Conservation (phyloP, 2,329 filamentous ascomycete species). For the Apiospora saccharicola region DNA sequence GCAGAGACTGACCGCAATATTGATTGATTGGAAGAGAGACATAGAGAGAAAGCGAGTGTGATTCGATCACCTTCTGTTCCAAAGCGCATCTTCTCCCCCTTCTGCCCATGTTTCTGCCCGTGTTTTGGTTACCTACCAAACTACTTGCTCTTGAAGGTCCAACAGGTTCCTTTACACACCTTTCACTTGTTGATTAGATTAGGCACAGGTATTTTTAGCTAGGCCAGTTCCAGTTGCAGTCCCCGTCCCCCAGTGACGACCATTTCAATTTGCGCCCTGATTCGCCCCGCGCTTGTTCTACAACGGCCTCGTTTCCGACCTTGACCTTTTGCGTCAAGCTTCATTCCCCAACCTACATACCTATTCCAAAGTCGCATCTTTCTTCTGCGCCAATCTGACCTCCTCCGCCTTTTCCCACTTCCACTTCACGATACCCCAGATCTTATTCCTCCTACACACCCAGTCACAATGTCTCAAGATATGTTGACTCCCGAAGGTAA, state of each 20-base stretch:
- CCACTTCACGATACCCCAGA: conserved; percentile 20
- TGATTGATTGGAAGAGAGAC: not conserved
- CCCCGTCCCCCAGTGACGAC: not conserved
- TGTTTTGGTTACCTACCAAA: not conserved
- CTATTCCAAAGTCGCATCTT: conserved; percentile 12
- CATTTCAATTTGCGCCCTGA: conserved; percentile 4
- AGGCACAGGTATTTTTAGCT: conserved; percentile 1
- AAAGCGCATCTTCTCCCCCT: not conserved
- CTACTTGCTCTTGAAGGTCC: not conserved
- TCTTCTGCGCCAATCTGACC: conserved; percentile 17
- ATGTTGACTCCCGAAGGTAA: conserved; percentile 30
- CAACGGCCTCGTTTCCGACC: conserved; percentile 20
- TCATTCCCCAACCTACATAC: conserved; percentile 4
- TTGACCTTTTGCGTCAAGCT: conserved; percentile 17
- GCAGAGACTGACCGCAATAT: conserved; percentile 18
- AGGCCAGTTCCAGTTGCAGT: not conserved
- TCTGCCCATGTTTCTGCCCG: no score
- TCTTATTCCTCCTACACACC: not conserved
- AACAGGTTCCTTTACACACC: not conserved
- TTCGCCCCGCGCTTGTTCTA: conserved; percentile 19
- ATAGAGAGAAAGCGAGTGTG: not conserved
- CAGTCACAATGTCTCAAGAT: conserved; percentile 26
- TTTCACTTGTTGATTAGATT: conserved; percentile 13
- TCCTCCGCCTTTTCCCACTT: conserved; percentile 23
- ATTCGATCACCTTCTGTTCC: not conserved